phyloP scores from a whole-genome alignment of 805 yeast species.

The Kuraishia molischiana region DNA sequence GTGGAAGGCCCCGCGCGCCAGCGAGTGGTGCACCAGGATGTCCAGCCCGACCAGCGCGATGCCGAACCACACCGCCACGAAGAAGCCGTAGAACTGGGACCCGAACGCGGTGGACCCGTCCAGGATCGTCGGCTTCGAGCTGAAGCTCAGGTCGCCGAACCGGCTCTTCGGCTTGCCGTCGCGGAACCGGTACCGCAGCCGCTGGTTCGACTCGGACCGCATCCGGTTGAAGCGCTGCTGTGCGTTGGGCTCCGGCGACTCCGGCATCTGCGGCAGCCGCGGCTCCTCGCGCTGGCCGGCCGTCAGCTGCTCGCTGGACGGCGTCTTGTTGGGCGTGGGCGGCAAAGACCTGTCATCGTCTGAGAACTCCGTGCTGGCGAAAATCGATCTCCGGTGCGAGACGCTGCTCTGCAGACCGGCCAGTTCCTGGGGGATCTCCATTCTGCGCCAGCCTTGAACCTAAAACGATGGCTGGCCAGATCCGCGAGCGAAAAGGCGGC shows the following conservation, averaged over 20 bases:
- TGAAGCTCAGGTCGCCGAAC: constrained; percentile 44
- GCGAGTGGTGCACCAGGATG: constrained; percentile 42
- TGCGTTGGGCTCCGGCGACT: background rate
- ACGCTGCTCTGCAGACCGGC: background rate
- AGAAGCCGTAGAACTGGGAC: constrained; percentile 66
- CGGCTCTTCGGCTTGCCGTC: constrained; percentile 35
- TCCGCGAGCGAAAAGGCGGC: too few species aligned
- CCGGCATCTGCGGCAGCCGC: background rate
- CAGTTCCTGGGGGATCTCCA: background rate
- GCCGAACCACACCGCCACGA: constrained; percentile 69
- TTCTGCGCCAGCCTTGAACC: too few species aligned
- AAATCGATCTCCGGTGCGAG: constrained; percentile 1
- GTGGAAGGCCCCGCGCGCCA: constrained; percentile 30
- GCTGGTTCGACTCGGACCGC: background rate
- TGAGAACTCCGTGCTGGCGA: constrained; percentile 1
- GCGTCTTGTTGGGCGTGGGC: background rate
- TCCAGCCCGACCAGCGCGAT: constrained; percentile 46
- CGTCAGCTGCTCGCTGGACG: background rate
- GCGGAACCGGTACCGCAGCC: background rate
- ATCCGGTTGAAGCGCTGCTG: background rate
- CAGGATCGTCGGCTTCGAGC: constrained; percentile 34
- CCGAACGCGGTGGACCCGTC: constrained; percentile 37
- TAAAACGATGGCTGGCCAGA: too few species aligned
- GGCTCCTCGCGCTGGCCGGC: background rate
- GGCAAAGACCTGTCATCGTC: constrained; percentile 2